Conservation (phyloP, 352 stramenopile species). For the Pythium pyrilobum region DNA sequence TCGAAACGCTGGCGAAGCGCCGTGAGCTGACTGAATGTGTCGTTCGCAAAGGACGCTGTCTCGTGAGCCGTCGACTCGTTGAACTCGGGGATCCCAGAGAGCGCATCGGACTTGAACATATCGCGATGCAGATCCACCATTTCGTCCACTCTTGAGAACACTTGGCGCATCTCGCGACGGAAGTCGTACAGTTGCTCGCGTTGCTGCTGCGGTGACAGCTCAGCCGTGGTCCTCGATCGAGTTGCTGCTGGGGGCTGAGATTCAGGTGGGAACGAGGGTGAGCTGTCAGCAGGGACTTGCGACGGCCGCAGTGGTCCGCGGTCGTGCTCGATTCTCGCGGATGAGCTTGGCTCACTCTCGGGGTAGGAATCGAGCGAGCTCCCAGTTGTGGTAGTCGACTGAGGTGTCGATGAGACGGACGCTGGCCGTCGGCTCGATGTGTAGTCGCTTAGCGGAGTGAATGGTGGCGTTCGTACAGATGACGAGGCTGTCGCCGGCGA, state of each 20-base stretch:
- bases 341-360: too few species aligned
- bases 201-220: conserved; percentile 16
- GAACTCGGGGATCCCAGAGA: conserved; percentile 30
- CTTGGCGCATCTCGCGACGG: conserved; percentile 52
- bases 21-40: conserved; percentile 43
- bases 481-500: conserved; percentile 4
- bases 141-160: conserved; percentile 52
- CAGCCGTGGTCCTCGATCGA: not conserved
- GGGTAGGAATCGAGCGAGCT: too few species aligned
- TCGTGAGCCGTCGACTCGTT: conserved; percentile 22
- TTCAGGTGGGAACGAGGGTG: too few species aligned
- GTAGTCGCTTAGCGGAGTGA: conserved; percentile 1
- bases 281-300: too few species aligned
- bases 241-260: not conserved
- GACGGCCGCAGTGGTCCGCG: too few species aligned
- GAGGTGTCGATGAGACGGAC: not conserved
- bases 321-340: too few species aligned
- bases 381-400: too few species aligned
- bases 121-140: conserved; percentile 61
- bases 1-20: conserved; percentile 34
- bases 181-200: conserved; percentile 58
- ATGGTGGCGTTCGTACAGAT: not conserved
- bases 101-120: conserved; percentile 48
- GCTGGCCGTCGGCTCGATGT: not conserved
- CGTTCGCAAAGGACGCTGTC: conserved; percentile 24